phyloP scores from a whole-genome alignment of 2,329 filamentous ascomycete genomes.

The Pezicula carpinea region DNA sequence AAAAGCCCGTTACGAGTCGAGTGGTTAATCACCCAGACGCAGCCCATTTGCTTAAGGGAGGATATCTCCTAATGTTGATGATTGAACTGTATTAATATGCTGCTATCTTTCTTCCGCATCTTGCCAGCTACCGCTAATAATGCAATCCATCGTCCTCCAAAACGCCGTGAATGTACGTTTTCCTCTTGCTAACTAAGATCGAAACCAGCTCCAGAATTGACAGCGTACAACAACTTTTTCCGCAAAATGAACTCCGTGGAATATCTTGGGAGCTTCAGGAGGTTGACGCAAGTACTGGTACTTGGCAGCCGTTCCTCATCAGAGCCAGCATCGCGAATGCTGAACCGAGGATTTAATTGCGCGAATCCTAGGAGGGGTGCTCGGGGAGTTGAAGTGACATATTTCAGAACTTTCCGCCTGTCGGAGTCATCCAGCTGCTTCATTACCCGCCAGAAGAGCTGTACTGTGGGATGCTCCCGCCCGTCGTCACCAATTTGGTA shows the following conservation, averaged over 20 bases:
- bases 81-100: too few relatives aligned
- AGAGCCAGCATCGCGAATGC: conserved; percentile 76
- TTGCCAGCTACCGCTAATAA: too few relatives aligned
- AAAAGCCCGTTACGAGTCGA: too few relatives aligned
- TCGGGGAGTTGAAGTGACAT: conserved; percentile 88
- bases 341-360: conserved; percentile 80
- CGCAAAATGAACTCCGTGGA: conserved; percentile 58
- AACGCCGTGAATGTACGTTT: neutral
- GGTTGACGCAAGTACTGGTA: conserved; percentile 92
- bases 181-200: conserved; percentile 63
- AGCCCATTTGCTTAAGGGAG: too few relatives aligned
- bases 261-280: conserved; percentile 89
- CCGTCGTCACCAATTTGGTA: conserved; percentile 88
- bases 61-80: too few relatives aligned
- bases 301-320: conserved; percentile 80
- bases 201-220: conserved; percentile 88
- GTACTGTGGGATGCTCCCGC: conserved; percentile 77
- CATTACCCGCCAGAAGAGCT: conserved; percentile 91
- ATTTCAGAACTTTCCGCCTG: conserved; percentile 83
- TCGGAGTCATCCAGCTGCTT: conserved; percentile 69
- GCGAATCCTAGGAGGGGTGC: conserved; percentile 87
- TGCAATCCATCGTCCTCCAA: neutral
- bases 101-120: too few relatives aligned
- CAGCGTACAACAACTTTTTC: conserved; percentile 82
- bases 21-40: too few relatives aligned